Evolutionary conservation across 2,329 filamentous ascomycete species (phyloP), one percentile per base, ranked within the genome.

Genomic region (Arthrinium phaeospermum): DNA sequence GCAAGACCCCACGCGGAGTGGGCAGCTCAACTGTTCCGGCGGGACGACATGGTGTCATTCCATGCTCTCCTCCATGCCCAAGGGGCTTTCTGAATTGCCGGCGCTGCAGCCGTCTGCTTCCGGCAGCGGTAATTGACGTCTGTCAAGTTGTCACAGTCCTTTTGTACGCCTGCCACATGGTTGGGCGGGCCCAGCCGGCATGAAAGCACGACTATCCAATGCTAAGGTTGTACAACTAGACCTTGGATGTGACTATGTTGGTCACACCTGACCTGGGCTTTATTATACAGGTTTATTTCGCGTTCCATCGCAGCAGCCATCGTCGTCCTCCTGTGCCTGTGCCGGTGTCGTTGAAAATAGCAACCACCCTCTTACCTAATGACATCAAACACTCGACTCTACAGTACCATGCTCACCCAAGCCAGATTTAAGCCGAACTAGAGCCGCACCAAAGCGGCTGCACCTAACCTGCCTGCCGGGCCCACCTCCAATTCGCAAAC

Each of bases 381-480:
- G 13, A 24, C 57, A 41, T 64, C n/a, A 19, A 19, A 41, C 53
- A n/a, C 37, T 13, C 37, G 6, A 22, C 4, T 24, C 30, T 57
- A 57, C 51, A n/a, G 7, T 27, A 57, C 27, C 34, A 37, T 19
- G 53, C 53, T 61, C 53, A 61, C 27, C 27, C 19, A 22, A 10
- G 30, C 53, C 19, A 34, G 30, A 7, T n/a, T 22, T 64, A 64
- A 64, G 57, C 57, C 57, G 57, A 64, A 34, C 57, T 64, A 64
- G 57, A 64, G 57, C 57, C 57, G 57, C 34, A 41, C n/a, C 57
- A n/a, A 64, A 41, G 34, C 57, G 57, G 57, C 34, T 64, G 57
- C 57, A 64, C n/a, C 22, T 22, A 64, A 41, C 57, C 19, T n/a
- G 19, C 34, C 34, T n/a, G 30, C 53, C 27, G 30, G 46, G 19